These are phyloP conservation scores for Saccharomycopsis oosterbeekiorum DNA, from an alignment of 805 yeast genomes.

Conservation along the genomic window DNA sequence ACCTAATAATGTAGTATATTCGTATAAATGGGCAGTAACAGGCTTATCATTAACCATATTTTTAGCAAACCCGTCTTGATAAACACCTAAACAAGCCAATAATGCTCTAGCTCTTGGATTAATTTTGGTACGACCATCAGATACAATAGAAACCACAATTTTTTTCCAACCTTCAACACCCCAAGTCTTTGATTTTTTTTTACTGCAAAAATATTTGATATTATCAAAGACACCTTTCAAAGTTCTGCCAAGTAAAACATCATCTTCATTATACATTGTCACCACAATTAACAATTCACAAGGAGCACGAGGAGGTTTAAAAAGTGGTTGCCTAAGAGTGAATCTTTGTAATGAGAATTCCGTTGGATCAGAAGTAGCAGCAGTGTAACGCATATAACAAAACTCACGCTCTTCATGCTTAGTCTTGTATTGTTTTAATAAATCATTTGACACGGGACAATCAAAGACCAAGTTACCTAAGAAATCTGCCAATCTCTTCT, in stretches of 20 bases:
- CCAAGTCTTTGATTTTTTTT: conserved; percentile 77
- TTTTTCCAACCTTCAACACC: conserved; percentile 96
- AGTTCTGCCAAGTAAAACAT: conserved; percentile 71
- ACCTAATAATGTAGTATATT: conserved; percentile 87
- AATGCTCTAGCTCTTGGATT: conserved; percentile 72
- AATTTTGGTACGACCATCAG: conserved; percentile 85
- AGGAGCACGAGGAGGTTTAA: conserved; percentile 57
- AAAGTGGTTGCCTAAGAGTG: conserved; percentile 74
- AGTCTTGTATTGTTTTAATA: conserved; percentile 42
- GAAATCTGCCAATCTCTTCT: conserved; percentile 18
- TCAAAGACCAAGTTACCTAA: conserved; percentile 76
- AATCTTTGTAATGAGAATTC: conserved; percentile 55
- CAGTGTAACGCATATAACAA: conserved; percentile 86
- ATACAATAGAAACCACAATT: conserved; percentile 77
- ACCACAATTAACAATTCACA: conserved; percentile 82
- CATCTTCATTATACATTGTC: conserved; percentile 89
- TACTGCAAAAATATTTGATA: conserved; percentile 60
- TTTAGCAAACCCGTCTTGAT: conserved; percentile 94
- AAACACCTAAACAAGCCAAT: conserved; percentile 80
- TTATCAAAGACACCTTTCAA: conserved; percentile 87
- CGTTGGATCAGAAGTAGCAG: conserved; percentile 87
- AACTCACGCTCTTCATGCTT: conserved; percentile 39
- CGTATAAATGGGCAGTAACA: conserved; percentile 84
- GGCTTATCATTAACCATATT: conserved; percentile 76
- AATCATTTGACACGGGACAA: conserved; percentile 74